Percentiles rank a stretch among this genome's conserved stretches.
These are phyloP conservation scores for Stropharia rugosoannulata DNA, from an alignment of 768 basidiomycete genomes.

Conservation along the genomic window DNA sequence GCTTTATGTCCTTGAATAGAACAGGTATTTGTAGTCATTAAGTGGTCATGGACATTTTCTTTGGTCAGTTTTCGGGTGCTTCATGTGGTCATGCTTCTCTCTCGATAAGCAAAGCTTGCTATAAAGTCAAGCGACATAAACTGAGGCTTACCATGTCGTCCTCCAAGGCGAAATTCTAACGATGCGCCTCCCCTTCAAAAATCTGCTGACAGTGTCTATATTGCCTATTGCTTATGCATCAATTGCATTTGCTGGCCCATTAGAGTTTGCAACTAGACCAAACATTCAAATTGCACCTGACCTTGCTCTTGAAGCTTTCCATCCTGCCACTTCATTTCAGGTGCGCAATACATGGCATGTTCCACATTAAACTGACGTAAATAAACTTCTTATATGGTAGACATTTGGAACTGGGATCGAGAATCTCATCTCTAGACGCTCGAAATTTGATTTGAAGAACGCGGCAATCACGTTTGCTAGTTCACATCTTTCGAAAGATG, in stretches of 20 bases:
- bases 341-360: slow-evolving; percentile 13
- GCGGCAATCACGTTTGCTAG: slow-evolving; percentile 12
- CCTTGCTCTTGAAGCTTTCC: slow-evolving; percentile 26
- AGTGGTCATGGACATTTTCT: too few relatives aligned
- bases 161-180: too few relatives aligned
- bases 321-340: slow-evolving; percentile 34
- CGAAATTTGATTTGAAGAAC: slow-evolving; percentile 10
- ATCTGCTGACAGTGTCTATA: slow-evolving; percentile 18
- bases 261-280: slow-evolving; percentile 20
- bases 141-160: too few relatives aligned
- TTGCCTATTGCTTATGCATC: slow-evolving; percentile 20
- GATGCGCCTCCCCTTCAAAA: slow-evolving; percentile 13
- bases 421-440: slow-evolving; percentile 10
- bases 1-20: too few relatives aligned
- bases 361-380: neutral
- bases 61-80: too few relatives aligned
- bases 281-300: slow-evolving; percentile 17
- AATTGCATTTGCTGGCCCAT: neutral
- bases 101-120: too few relatives aligned
- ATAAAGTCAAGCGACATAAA: too few relatives aligned
- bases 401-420: slow-evolving; percentile 14
- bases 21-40: too few relatives aligned
- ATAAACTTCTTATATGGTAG: neutral
- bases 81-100: too few relatives aligned
- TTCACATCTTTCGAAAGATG: slow-evolving; percentile 8